Conservation (phyloP, 768 basidiomycete genomes). For the Hericium alpestre region DNA sequence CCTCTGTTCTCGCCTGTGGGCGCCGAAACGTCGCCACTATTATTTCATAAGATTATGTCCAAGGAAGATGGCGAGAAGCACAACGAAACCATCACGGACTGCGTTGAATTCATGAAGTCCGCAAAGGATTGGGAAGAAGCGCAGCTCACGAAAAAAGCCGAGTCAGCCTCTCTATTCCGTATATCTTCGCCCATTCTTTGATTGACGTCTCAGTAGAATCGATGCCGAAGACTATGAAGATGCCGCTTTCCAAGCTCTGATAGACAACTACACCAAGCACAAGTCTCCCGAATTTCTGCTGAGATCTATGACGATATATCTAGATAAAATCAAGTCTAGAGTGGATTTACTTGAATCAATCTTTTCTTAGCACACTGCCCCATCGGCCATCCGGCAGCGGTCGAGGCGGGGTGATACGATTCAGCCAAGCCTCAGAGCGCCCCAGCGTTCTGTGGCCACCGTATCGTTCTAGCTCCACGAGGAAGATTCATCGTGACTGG, state of each 20-base stretch:
- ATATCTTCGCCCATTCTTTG: not conserved
- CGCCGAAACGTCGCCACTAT: not conserved
- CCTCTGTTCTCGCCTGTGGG: no score
- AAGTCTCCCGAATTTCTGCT: not conserved
- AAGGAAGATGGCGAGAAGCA: not conserved
- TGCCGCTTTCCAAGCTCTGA: not conserved
- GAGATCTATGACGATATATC: not conserved
- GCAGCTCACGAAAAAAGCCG: not conserved
- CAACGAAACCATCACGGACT: not conserved
- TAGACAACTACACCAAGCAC: not conserved
- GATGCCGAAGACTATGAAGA: not conserved
- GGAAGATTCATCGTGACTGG: no score
- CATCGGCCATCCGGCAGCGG: no score
- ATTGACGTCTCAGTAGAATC: not conserved
- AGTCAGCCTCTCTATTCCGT: not conserved
- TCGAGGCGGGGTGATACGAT: no score
- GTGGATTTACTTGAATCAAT: not conserved
- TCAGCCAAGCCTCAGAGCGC: no score
- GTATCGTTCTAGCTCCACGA: no score
- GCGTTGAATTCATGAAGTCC: not conserved
- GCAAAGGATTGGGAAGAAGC: not conserved
- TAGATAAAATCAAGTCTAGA: not conserved
- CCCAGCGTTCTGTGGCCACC: no score
- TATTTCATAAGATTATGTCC: not conserved
- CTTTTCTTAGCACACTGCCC: not conserved